These are phyloP conservation scores for Raphidocelis subcapitata DNA, from an alignment of 139 green algal species.

Conservation along the genomic window DNA sequence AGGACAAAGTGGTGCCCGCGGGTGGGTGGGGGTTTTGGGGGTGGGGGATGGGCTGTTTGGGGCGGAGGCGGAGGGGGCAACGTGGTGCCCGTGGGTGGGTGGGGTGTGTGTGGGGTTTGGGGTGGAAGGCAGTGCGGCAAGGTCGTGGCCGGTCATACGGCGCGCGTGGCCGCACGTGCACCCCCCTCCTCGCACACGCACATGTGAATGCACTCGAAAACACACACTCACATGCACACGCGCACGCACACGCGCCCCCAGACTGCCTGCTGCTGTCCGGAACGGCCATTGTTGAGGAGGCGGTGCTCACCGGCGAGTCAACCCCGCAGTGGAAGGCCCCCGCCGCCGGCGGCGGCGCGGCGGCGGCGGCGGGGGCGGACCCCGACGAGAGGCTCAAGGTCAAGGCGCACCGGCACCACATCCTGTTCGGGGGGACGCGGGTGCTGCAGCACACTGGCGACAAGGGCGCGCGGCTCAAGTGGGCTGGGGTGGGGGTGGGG, in stretches of 20 bases:
- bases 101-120: too few species aligned
- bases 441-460: conserved; percentile 82
- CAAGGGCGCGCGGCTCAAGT: conserved; percentile 55
- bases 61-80: too few species aligned
- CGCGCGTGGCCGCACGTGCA: too few species aligned
- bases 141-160: too few species aligned
- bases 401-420: conserved; percentile 80
- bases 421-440: conserved; percentile 95
- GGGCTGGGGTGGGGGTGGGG: neutral
- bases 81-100: too few species aligned
- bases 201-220: too few species aligned
- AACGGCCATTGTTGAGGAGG: conserved; percentile 93
- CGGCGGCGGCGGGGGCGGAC: too few species aligned
- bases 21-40: neutral
- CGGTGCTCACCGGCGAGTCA: conserved; percentile 93
- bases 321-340: conserved; percentile 89
- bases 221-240: too few species aligned
- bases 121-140: too few species aligned
- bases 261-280: conserved; percentile 92
- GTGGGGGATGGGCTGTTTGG: neutral
- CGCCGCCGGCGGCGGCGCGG: conserved; percentile 4
- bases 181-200: too few species aligned
- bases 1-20: conserved; percentile 70
- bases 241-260: too few species aligned
- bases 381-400: conserved; percentile 65